These are phyloP conservation scores for Megacollybia marginata DNA, from an alignment of 768 basidiomycete genomes.

Conservation along the genomic window DNA sequence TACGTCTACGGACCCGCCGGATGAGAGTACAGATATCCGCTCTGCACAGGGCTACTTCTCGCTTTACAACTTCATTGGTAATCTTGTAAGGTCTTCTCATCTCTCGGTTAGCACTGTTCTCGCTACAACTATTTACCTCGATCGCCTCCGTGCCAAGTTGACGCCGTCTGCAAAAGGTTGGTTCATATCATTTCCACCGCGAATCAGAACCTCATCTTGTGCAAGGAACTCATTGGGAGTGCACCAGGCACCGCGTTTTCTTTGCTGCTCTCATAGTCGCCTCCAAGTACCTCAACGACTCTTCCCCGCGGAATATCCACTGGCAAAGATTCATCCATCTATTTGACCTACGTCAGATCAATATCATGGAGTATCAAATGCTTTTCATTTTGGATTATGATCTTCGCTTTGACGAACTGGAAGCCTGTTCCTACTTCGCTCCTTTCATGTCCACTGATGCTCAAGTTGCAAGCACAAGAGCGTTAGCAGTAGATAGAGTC, in stretches of 20 bases:
- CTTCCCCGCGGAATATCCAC: constrained; percentile 91
- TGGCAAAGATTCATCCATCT: constrained; percentile 77
- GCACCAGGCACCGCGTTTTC: constrained; percentile 93
- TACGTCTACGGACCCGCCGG: constrained; percentile 33
- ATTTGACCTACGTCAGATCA: constrained; percentile 77
- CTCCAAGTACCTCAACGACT: constrained; percentile 95
- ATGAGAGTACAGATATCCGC: background rate
- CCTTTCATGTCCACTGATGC: constrained; percentile 49
- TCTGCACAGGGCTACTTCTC: constrained; percentile 21
- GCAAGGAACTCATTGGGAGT: constrained; percentile 18
- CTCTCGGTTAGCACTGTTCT: constrained; percentile 90
- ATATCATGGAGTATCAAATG: constrained; percentile 96
- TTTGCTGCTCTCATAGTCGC: constrained; percentile 93
- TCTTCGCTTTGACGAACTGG: constrained; percentile 81
- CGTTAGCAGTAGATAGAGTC: constrained; percentile 48
- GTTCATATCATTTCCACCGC: constrained; percentile 13
- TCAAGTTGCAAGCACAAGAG: constrained; percentile 35
- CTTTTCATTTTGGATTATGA: constrained; percentile 90
- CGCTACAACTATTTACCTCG: constrained; percentile 86
- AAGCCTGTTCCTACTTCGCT: constrained; percentile 64
- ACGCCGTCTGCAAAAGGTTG: constrained; percentile 81
- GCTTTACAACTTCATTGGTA: constrained; percentile 78
- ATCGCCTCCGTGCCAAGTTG: constrained; percentile 74
- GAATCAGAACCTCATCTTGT: background rate
- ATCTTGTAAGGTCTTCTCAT: constrained; percentile 72